Evolutionary conservation across 2,329 filamentous ascomycete species (phyloP).

Genomic region (Lojkania enalia): DNA sequence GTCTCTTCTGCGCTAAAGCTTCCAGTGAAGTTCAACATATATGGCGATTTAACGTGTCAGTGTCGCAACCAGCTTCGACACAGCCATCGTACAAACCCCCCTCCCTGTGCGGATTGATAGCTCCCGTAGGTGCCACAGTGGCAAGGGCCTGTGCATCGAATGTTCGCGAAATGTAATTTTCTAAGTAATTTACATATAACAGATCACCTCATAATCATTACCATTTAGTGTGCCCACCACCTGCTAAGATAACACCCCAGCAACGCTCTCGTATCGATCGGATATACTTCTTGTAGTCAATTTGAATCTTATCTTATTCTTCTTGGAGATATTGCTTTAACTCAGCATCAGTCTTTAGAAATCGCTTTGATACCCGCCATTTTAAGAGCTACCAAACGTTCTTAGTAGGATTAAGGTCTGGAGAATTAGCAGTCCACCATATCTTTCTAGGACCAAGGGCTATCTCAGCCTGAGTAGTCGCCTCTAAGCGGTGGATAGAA

Average conservation of each 20-base stretch:
- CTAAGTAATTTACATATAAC: conserved; percentile 4
- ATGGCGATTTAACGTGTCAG: no score
- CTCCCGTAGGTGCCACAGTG: neutral
- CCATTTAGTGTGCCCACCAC: conserved; percentile 8
- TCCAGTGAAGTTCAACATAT: neutral
- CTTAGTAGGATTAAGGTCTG: conserved; percentile 7
- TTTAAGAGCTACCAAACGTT: conserved; percentile 12
- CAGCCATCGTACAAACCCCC: no score
- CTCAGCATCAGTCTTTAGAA: conserved; percentile 5
- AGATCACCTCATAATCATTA: conserved; percentile 3
- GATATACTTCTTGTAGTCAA: conserved; percentile 11
- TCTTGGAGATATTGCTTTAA: conserved; percentile 8
- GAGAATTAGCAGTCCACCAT: conserved; percentile 8
- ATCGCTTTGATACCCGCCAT: conserved; percentile 6
- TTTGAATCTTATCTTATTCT: conserved; percentile 11
- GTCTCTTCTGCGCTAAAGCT: neutral
- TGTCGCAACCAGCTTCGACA: no score
- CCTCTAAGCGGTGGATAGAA: conserved; percentile 5
- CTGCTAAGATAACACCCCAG: conserved; percentile 7
- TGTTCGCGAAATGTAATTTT: conserved; percentile 9
- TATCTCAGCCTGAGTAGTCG: neutral
- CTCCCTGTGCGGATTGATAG: conserved; percentile 4
- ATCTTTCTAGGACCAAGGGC: neutral
- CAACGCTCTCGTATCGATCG: conserved; percentile 6
- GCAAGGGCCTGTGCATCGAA: neutral